Evolutionary conservation across 176 grass and related monocot species (phyloP), one percentile per base, ranked within the genome.

Genomic region (Avena insularis): DNA sequence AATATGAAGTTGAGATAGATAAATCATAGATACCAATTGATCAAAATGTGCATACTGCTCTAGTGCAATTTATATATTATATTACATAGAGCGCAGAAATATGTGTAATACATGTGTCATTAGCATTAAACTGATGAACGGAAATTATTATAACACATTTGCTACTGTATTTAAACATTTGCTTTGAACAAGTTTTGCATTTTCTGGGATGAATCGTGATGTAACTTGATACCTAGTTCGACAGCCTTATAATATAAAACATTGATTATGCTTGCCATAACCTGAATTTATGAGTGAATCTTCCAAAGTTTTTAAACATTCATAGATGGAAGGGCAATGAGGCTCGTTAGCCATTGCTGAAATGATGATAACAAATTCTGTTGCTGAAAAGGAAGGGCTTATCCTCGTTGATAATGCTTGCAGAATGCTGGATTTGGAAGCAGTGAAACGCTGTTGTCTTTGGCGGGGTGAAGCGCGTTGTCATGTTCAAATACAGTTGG

Each of bases 1-100:
- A n/a, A 36, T 78, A 78, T 57, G 53, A 58, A 58, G 29, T 78
- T 53, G 57, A 78, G 33, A 57, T 73, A 73, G 31, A 38, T 58
- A 57, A 57, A 58, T 54, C 45, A 74, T 48, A 74, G 21, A 50
- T 78, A 55, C 29, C 29, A 57, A 59, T 19, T 59, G 76, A 40
- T 79, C 35, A 6, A 79, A 79, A 40, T 8, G 21, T 74, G 10
- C 12, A 48, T 25, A 15, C 45, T 49, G 12, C n/a, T 15, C 6
- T 25, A 27, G 2, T 74, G 45, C n/a, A 65, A 31, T 29, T 65
- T 31, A 31, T 29, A 29, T 29, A 29, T 25, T 11, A 31, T 31
- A 15, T 65, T 57, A 19, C 55, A 57, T 57, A 57, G 55, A 57
- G 55, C 19, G 55, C 55, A 57, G 55, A 57, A 20, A 57, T 20